Evolutionary conservation across 805 yeast genomes (phyloP).

Genomic region (Suhomyces sp.): DNA sequence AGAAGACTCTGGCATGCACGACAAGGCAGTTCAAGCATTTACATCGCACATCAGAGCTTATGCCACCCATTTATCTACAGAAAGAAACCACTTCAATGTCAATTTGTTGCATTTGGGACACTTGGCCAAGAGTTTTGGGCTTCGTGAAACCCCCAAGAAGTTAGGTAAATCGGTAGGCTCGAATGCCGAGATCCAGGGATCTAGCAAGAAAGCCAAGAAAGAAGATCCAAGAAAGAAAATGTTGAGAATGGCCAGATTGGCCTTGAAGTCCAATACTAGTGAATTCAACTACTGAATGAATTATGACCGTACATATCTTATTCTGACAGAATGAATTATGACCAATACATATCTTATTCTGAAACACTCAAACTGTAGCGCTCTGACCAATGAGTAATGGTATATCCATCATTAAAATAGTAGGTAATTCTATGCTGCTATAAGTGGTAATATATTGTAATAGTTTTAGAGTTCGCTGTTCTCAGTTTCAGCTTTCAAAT

Average conservation of each 20-base stretch:
- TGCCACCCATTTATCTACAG: constrained; percentile 85
- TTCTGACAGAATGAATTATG: no score
- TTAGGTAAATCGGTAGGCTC: constrained; percentile 47
- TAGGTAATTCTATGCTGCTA: no score
- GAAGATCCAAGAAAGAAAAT: constrained; percentile 71
- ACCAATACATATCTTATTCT: no score
- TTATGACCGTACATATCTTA: not conserved
- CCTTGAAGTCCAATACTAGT: constrained; percentile 57
- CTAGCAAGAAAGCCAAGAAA: constrained; percentile 42
- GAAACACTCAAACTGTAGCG: not conserved
- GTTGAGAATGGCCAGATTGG: constrained; percentile 71
- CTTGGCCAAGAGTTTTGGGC: constrained; percentile 89
- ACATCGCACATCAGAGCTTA: constrained; percentile 91
- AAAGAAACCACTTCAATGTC: constrained; percentile 77
- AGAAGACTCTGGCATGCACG: constrained; percentile 59
- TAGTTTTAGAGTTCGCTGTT: no score
- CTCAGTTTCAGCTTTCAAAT: not conserved
- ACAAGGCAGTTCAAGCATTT: constrained; percentile 75
- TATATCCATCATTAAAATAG: no score
- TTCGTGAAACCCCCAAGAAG: constrained; percentile 90
- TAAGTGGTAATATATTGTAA: not conserved
- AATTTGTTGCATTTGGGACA: constrained; percentile 89
- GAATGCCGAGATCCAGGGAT: constrained; percentile 30
- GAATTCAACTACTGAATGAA: constrained; percentile 65
- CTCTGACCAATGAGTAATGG: no score